Percentiles rank a stretch among this genome's conserved stretches.
Evolutionary conservation across 2,329 filamentous ascomycete genomes (phyloP).

Genomic region (Xylariaceae sp.): DNA sequence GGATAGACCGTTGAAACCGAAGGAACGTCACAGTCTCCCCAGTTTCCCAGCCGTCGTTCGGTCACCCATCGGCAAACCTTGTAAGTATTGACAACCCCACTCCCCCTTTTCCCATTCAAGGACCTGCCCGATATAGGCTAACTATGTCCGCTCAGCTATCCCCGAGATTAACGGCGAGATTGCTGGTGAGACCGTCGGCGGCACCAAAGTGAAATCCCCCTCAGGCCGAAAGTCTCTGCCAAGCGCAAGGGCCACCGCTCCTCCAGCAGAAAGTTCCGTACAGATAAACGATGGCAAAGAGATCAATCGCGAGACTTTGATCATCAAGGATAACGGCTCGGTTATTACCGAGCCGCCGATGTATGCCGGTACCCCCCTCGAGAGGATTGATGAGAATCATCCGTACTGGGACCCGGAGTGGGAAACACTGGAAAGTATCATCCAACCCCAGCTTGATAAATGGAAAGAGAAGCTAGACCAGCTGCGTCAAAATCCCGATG

Average conservation of each 20-base stretch:
- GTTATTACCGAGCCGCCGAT: constrained; percentile 55
- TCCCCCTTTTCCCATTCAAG: not conserved
- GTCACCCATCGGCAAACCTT: constrained; percentile 18
- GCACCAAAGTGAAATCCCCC: constrained; percentile 31
- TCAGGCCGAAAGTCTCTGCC: constrained; percentile 36
- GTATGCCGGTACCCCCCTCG: constrained; percentile 56
- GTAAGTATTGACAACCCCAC: constrained; percentile 6
- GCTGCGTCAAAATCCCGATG: constrained; percentile 28
- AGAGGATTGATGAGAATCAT: constrained; percentile 52
- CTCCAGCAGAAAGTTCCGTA: constrained; percentile 28
- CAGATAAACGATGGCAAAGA: constrained; percentile 32
- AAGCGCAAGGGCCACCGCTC: constrained; percentile 29
- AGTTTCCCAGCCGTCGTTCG: constrained; percentile 24
- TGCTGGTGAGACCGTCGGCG: constrained; percentile 25
- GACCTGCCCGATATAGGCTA: constrained; percentile 9
- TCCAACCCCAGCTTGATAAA: constrained; percentile 47
- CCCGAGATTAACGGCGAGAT: constrained; percentile 22
- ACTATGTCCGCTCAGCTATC: constrained; percentile 22
- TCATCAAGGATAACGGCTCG: constrained; percentile 51
- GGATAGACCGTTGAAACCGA: constrained; percentile 32
- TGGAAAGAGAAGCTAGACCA: constrained; percentile 52
- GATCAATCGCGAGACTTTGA: constrained; percentile 50
- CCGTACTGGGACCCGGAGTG: constrained; percentile 61
- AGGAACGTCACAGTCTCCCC: constrained; percentile 36
- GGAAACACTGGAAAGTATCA: constrained; percentile 48